Base-by-base conservation (phyloP, 257 asterid genomes). In the Paraleonurus japonicus region DNA sequence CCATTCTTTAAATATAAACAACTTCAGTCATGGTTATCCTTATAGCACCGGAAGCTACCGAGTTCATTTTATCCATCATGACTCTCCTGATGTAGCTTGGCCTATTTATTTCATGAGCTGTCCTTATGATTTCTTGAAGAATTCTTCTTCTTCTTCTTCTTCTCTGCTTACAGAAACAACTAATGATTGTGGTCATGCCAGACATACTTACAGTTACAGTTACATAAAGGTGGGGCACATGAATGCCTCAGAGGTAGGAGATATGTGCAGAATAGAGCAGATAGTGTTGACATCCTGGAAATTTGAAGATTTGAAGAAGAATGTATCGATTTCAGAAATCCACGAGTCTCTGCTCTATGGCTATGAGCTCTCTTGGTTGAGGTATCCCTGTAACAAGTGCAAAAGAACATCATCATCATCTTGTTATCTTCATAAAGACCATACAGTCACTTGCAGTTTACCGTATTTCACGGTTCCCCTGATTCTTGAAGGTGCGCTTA, bases 241-340 rank as follows among this genome's bases (percentile, higher is more conserved):
- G 63, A 19, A 19, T 2, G 73, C 63, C n/a, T 67, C 73, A 0
- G 63, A 51, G 1, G 32, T 67, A 2, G 0, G 11, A 67, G 20
- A 16, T 0, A 27, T 1, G 48, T 67, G 72, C 47, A 1, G 32
- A 8, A 9, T 48, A 48, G 48, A 51, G 0, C 3, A 10, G 13
- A 1, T 67, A 13, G 63, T 7, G 37, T 2, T 51, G 63, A 51
- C 73, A 1, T 70, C 75, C 1, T 70, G n/a, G n/a, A n/a, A n/a
- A n/a, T n/a, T n/a, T n/a, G 1, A 68, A 24, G 39, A 33, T 53
- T 7, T 12, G 0, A 22, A 22, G 0, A 22, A 22, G 12, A 68
- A 68, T 2, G 65, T 54, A 0, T 32, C 73, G 4, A 62, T 68
- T 7, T 20, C 63, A 19, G 54, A 53, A 53, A 33, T 68, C 51